Base-by-base conservation (phyloP, 1,139 yeast genomes). In the Hyphopichia burtonii region DNA sequence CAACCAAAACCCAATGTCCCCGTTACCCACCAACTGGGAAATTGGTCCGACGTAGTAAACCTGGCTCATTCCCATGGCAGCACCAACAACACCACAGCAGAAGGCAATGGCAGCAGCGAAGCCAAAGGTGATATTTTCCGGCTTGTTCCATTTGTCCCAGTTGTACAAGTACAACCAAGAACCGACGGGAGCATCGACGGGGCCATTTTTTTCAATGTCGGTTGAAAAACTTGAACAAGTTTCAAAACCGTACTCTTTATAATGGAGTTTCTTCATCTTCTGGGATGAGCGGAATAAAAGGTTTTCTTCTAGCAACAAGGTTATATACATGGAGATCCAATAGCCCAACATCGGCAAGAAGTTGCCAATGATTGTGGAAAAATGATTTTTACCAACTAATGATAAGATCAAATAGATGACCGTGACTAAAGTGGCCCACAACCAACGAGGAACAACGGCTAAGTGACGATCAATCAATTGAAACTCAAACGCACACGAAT, bases 301-400 rank as follows among this genome's bases (percentile, higher is more conserved):
- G 54, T 87, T 87, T 58, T 90, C 97, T 54, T 87, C 91, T 2
- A 87, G 48, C 37, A 89, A 63, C 41, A 89, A 64, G 22, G 80
- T 78, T 54, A 86, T 80, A 62, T 89, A 90, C 68, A 90, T 87
- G 41, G 93, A 82, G 41, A 87, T 78, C 97, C 97, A 90, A 65
- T 90, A 90, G 1, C 96, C 96, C 46, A 90, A 80, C 96, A 90
- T 89, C 9, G 97, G 96, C 52, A 90, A 70, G 67, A 90, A 90
- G 56, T 89, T 90, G n/a, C 90, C 81, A 56, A 90, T 69, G 47
- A 89, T 88, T 3, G 82, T 74, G 37, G 90, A 75, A 58, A 90
- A 86, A 53, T 82, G 80, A 60, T 86, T 70, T 54, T 88, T 76
- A 10, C 97, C 97, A 11, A 81, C 93, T 41, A 85, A 58, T 1